Base-by-base conservation (phyloP, 495 filamentous ascomycete species). In the Jackrogersella minutella region DNA sequence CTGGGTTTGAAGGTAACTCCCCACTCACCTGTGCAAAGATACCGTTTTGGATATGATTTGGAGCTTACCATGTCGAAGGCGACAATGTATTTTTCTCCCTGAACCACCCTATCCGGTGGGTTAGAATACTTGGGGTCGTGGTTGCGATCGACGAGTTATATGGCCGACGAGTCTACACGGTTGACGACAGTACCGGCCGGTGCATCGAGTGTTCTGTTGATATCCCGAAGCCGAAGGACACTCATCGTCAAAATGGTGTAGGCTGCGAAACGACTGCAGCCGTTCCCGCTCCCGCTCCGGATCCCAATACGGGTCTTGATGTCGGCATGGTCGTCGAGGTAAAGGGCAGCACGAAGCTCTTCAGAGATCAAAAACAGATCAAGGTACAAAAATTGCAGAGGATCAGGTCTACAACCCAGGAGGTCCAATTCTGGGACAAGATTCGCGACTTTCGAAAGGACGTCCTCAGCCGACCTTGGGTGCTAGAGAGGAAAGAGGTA, bases 61-160 rank as follows among this genome's bases (percentile, higher is more conserved):
- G 36, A 31, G 58, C 56, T 69, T 21, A 62, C 54, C 53, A 51
- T 46, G 39, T 8, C 14, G 43, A 62, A 93, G 89, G 85, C 53
- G 87, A 91, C 74, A 79, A 87, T 68, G 77, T 94, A 16, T 95
- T 86, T 79, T 93, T 94, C 79, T 82, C 89, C 79, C 72, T 83
- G 31, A 97, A 97, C 79, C 93, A 98, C 76, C 95, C 96, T 0
- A 90, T 98, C 61, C 88, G 88, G 82, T 97, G 87, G 85, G 86
- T 95, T 37, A 86, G 88, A 64, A 68, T 97, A 14, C 83, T 89
- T 19, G 95, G 94, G 10, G 74, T 89, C 13, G 84, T 99, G 16
- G 89, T 96, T 46, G 90, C 91, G 10, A 80, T 93, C 54, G 88
- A 92, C 59, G 86, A 92, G 16, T 84, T 81, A 55, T 73, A 80